These are phyloP conservation scores for Pythium aristosporum DNA, from an alignment of 352 stramenopile species.

Conservation along the genomic window DNA sequence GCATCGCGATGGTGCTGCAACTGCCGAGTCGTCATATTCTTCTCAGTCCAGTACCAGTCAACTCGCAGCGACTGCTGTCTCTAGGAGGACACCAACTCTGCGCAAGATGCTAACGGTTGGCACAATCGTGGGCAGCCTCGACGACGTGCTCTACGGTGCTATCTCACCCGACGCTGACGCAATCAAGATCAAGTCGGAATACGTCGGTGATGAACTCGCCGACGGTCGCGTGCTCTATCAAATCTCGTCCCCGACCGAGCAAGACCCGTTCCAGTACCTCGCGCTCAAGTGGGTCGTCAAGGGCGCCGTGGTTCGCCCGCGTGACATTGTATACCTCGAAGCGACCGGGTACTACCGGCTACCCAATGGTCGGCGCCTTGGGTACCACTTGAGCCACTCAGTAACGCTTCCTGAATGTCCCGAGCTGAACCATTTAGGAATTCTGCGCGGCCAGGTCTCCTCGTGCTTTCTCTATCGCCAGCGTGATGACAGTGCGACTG, in stretches of 20 bases:
- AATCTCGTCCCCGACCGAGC: conserved; percentile 39
- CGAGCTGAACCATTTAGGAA: conserved; percentile 31
- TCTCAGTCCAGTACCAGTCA: no score
- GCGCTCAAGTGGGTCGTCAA: conserved; percentile 30
- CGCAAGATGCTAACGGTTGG: conserved; percentile 51
- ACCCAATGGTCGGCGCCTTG: conserved; percentile 25
- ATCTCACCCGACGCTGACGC: conserved; percentile 32
- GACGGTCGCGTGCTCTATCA: conserved; percentile 34
- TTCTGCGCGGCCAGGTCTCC: conserved; percentile 51
- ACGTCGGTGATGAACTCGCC: conserved; percentile 27
- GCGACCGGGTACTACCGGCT: conserved; percentile 30
- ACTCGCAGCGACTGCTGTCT: no score
- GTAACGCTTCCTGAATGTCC: conserved; percentile 31
- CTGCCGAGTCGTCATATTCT: no score
- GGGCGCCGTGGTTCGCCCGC: conserved; percentile 28
- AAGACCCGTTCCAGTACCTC: conserved; percentile 25
- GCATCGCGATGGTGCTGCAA: conserved; percentile 16
- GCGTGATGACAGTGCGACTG: conserved; percentile 18
- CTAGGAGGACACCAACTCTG: not conserved
- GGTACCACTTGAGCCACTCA: conserved; percentile 37
- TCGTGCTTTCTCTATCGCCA: conserved; percentile 43
- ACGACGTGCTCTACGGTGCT: conserved; percentile 62
- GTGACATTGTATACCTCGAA: conserved; percentile 51
- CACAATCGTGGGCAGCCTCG: conserved; percentile 47
- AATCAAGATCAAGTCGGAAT: conserved; percentile 36